phyloP scores from a whole-genome alignment of 345 rosid species.

The Pugionium dolabratum region DNA sequence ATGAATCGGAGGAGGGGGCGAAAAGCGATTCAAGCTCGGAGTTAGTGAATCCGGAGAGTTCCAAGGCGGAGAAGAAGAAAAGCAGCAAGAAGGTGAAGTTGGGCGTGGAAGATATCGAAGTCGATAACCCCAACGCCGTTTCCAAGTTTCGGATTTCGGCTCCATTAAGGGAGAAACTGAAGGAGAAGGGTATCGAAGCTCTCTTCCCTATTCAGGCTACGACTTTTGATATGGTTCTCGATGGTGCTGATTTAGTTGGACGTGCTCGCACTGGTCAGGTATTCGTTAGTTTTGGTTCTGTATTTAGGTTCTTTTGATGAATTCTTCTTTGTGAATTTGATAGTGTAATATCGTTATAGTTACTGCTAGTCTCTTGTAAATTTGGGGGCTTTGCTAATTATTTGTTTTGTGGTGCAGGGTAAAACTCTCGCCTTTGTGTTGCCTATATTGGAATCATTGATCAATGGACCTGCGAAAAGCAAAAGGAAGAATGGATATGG shows the following conservation, averaged over 20 bases:
- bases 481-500: conserved; percentile 75
- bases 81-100: conserved; percentile 49
- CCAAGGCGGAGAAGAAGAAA: conserved; percentile 49
- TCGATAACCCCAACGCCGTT: conserved; percentile 64
- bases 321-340: neutral
- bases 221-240: conserved; percentile 71
- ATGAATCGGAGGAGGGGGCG: conserved; percentile 47
- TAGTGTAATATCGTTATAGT: no score
- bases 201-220: conserved; percentile 90
- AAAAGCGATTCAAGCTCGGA: conserved; percentile 78
- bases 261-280: conserved; percentile 99
- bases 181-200: conserved; percentile 72
- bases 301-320: neutral
- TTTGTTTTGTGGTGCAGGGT: conserved; percentile 57
- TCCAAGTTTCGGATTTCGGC: conserved; percentile 74
- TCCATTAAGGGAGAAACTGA: conserved; percentile 60
- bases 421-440: conserved; percentile 95
- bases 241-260: conserved; percentile 87
- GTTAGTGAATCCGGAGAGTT: conserved; percentile 53
- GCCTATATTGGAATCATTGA: conserved; percentile 87
- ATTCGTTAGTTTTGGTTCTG: conserved; percentile 1
- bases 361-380: neutral
- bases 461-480: conserved; percentile 62
- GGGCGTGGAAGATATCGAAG: conserved; percentile 48
- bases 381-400: conserved; percentile 10